A percentile compares a stretch with the other conserved stretches of the same genome.
phyloP scores from a whole-genome alignment of 306 rosid species.

The Ormosia emarginata region DNA sequence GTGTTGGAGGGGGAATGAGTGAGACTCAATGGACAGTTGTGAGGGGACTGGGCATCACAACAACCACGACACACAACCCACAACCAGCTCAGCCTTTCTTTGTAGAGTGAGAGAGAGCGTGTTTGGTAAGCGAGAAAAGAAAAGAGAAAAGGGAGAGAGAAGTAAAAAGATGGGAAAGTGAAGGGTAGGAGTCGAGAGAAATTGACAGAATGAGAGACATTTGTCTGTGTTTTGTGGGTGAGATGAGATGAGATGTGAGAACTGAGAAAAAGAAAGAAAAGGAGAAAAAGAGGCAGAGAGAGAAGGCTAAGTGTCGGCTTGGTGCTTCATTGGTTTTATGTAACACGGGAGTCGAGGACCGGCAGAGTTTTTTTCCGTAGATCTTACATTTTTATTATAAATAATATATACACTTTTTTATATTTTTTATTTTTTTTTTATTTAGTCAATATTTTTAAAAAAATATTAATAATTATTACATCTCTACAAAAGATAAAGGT shows the following conservation, averaged over 20 bases:
- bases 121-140: conserved; percentile 44
- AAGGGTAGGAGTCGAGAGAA: conserved; percentile 27
- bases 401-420: no score
- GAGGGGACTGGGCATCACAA: conserved; percentile 4
- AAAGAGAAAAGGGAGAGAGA: conserved; percentile 12
- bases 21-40: background rate
- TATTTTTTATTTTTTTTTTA: no score
- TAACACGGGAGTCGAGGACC: conserved; percentile 22
- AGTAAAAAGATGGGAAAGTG: conserved; percentile 47
- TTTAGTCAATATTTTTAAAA: no score
- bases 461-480: no score
- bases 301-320: conserved; percentile 27
- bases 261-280: background rate
- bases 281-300: background rate
- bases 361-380: background rate
- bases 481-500: no score
- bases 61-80: background rate
- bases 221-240: background rate
- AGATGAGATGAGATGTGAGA: background rate
- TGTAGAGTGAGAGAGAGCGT: conserved; percentile 16
- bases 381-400: no score
- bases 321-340: conserved; percentile 28
- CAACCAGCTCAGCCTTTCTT: conserved; percentile 12
- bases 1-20: background rate
- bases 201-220: background rate